A percentile compares a stretch with the other conserved stretches of the same genome.
Conservation (phyloP, 768 basidiomycete genomes). For the Rhodosporidiobolus odoratus region DNA sequence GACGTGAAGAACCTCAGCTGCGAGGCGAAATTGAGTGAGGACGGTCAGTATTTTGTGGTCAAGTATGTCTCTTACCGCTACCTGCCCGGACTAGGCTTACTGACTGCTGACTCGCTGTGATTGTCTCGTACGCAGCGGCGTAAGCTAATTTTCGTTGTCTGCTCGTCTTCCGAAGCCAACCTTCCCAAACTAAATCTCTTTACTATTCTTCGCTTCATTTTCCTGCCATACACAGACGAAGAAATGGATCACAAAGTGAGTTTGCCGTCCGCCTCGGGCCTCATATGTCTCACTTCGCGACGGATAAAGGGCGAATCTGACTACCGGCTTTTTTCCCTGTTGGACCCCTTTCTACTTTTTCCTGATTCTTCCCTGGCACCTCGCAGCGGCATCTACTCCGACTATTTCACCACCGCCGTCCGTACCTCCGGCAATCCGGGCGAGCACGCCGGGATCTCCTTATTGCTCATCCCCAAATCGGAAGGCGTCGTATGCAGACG, state of each 20-base stretch:
- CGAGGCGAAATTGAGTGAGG: slow-evolving; percentile 35
- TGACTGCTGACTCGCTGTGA: too few species aligned
- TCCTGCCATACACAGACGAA: slow-evolving; percentile 9
- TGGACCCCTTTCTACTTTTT: background rate
- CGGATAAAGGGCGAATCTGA: too few species aligned
- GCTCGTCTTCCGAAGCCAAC: background rate
- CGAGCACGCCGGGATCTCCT: slow-evolving; percentile 37
- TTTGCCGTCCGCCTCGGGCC: too few species aligned
- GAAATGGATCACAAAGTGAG: slow-evolving; percentile 41
- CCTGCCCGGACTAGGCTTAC: too few species aligned
- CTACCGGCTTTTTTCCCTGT: background rate
- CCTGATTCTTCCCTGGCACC: background rate
- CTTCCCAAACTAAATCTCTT: slow-evolving; percentile 9
- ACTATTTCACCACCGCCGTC: slow-evolving; percentile 45
- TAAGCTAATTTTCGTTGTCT: too few species aligned
- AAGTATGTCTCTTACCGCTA: too few species aligned
- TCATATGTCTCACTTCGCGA: background rate
- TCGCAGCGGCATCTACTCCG: slow-evolving; percentile 38
- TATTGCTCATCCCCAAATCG: slow-evolving; percentile 36
- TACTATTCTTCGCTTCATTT: background rate
- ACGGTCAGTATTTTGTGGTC: slow-evolving; percentile 18
- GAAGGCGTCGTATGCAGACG: slow-evolving; percentile 19
- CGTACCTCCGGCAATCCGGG: slow-evolving; percentile 42
- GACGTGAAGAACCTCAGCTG: slow-evolving; percentile 42
- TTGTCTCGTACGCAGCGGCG: too few species aligned